These are phyloP conservation scores for Calvatia gigantea DNA, from an alignment of 768 basidiomycete species.

Conservation along the genomic window DNA sequence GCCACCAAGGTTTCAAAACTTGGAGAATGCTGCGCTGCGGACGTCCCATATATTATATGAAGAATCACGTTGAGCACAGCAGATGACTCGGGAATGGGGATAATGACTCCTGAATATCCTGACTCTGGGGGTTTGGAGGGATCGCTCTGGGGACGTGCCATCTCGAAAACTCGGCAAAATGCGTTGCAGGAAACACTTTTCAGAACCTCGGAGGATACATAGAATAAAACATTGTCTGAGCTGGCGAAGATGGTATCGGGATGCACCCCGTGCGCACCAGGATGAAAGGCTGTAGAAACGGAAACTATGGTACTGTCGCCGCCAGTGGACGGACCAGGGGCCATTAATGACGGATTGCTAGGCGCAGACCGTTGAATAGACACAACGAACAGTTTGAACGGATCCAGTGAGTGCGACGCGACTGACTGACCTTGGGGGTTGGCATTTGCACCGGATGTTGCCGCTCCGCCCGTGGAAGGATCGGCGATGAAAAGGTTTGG, in stretches of 20 bases:
- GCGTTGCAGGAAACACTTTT: slow-evolving; percentile 40
- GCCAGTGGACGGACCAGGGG: too few relatives aligned
- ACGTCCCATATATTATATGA: slow-evolving; percentile 45
- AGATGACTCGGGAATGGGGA: slow-evolving; percentile 40
- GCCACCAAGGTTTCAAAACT: slow-evolving; percentile 38
- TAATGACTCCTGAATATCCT: slow-evolving; percentile 32
- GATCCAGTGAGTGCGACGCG: too few relatives aligned
- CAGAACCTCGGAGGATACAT: slow-evolving; percentile 44
- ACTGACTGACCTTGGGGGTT: neutral
- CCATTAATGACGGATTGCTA: too few relatives aligned
- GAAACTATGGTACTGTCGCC: neutral
- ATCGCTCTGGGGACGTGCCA: neutral
- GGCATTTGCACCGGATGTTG: neutral
- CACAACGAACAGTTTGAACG: too few relatives aligned
- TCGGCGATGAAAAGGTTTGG: neutral
- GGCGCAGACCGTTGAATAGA: too few relatives aligned
- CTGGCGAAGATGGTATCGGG: slow-evolving; percentile 41
- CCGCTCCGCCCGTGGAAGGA: neutral
- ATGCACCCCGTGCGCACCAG: slow-evolving; percentile 11
- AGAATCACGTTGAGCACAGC: slow-evolving; percentile 47
- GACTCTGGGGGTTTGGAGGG: slow-evolving; percentile 15
- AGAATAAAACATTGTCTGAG: slow-evolving; percentile 62
- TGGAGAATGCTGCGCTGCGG: slow-evolving; percentile 49
- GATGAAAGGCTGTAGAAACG: slow-evolving; percentile 28
- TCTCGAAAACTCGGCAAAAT: slow-evolving; percentile 25